Percentiles rank a stretch among this genome's conserved stretches.
phyloP scores from a whole-genome alignment of 805 yeast genomes.

The Metschnikowia peoriensis region DNA sequence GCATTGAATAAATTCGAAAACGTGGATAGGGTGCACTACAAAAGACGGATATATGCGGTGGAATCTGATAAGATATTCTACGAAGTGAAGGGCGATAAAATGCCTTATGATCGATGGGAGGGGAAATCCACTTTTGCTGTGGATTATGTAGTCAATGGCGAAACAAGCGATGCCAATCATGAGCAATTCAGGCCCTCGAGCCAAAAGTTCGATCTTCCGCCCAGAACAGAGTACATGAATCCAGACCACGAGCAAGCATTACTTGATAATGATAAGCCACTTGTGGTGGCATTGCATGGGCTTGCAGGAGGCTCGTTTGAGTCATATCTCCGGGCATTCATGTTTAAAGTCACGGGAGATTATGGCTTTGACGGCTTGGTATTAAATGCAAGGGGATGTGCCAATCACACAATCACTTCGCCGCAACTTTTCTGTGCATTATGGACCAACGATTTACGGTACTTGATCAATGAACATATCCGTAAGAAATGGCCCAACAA shows the following conservation, averaged over 20 bases:
- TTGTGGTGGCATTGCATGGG: conserved; percentile 66
- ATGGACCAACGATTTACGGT: conserved; percentile 67
- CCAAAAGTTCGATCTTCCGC: conserved; percentile 58
- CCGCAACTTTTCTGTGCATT: conserved; percentile 66
- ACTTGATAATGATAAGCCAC: conserved; percentile 44
- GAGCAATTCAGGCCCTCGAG: conserved; percentile 39
- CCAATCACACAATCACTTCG: conserved; percentile 67
- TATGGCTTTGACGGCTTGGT: conserved; percentile 55
- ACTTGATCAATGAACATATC: conserved; percentile 51
- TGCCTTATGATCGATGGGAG: conserved; percentile 40
- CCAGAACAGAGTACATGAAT: conserved; percentile 62
- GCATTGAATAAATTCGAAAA: conserved; percentile 43
- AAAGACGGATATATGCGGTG: conserved; percentile 39
- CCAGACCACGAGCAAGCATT: conserved; percentile 40
- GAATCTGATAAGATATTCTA: conserved; percentile 26
- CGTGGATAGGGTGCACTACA: conserved; percentile 44
- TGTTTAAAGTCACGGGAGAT: conserved; percentile 41
- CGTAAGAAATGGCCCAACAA: conserved; percentile 56
- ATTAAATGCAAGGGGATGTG: conserved; percentile 73
- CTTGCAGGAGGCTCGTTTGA: conserved; percentile 81
- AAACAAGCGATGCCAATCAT: conserved; percentile 19
- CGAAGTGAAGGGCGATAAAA: conserved; percentile 24
- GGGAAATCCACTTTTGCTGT: conserved; percentile 48
- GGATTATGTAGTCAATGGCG: conserved; percentile 43
- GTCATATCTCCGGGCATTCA: conserved; percentile 60